phyloP scores from a whole-genome alignment of 106 monocot genomes.

The Narthecium ossifragum region DNA sequence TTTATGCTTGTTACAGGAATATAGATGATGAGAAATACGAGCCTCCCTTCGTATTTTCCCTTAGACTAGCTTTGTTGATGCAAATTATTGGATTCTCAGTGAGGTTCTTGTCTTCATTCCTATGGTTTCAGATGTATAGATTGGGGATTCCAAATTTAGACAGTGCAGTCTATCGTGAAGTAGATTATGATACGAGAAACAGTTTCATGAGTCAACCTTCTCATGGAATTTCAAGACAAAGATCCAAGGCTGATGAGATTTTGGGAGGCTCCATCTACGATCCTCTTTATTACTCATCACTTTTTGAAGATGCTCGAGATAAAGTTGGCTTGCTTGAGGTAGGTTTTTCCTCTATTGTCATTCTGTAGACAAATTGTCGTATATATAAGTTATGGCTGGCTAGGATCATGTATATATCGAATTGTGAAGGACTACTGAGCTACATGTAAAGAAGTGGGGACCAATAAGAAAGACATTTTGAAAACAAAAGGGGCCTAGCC shows the following conservation, averaged over 20 bases:
- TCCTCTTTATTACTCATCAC: conserved; percentile 41
- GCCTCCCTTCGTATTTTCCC: conserved; percentile 32
- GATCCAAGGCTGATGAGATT: conserved; percentile 28
- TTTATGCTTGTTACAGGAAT: conserved; percentile 30
- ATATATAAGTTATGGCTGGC: neutral
- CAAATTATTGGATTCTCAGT: conserved; percentile 54
- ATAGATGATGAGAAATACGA: conserved; percentile 28
- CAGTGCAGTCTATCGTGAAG: conserved; percentile 18
- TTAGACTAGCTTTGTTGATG: conserved; percentile 49
- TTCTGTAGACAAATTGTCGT: neutral
- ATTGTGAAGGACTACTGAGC: no score
- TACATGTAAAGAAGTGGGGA: no score
- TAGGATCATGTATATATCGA: neutral
- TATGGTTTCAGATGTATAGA: conserved; percentile 65
- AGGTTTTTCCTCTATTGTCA: neutral
- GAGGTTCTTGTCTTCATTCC: conserved; percentile 51
- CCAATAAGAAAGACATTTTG: neutral
- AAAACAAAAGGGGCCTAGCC: neutral
- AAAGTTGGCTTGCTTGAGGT: conserved; percentile 29
- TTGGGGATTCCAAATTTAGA: conserved; percentile 31
- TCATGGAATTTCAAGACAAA: conserved; percentile 30
- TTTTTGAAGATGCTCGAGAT: conserved; percentile 40
- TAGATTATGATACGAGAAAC: conserved; percentile 31
- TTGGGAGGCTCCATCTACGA: conserved; percentile 42
- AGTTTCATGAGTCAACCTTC: conserved; percentile 33